phyloP scores from a whole-genome alignment of 73 alveolate species.

The Paramecium bursaria region DNA sequence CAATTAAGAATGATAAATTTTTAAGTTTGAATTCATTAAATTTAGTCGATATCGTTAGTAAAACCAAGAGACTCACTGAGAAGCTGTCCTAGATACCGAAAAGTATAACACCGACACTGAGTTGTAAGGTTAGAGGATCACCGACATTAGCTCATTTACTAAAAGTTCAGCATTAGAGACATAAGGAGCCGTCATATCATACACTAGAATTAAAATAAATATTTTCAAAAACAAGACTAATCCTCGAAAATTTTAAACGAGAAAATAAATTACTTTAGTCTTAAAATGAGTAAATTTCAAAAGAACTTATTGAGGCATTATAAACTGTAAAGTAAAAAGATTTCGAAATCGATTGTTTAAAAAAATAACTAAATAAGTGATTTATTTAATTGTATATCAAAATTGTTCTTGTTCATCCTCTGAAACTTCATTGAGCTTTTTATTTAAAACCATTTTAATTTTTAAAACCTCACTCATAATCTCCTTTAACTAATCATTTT shows the following conservation, averaged over 20 bases:
- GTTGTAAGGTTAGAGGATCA: not conserved
- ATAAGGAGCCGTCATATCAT: conserved; percentile 2
- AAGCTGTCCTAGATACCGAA: not conserved
- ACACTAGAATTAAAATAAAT: conserved; percentile 14
- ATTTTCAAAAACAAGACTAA: conserved; percentile 6
- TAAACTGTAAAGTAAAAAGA: too few relatives aligned
- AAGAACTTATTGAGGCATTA: too few relatives aligned
- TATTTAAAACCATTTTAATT: too few relatives aligned
- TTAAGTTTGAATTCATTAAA: not conserved
- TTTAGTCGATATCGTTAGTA: conserved; percentile 33
- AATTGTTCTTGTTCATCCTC: too few relatives aligned
- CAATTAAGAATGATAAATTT: not conserved
- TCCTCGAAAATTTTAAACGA: conserved; percentile 17
- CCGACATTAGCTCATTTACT: not conserved
- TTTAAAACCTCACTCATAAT: too few relatives aligned
- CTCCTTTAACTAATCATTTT: too few relatives aligned
- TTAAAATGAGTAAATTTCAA: too few relatives aligned
- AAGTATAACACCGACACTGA: too few relatives aligned
- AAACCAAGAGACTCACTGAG: conserved; percentile 42
- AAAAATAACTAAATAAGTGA: too few relatives aligned
- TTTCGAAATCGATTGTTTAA: too few relatives aligned
- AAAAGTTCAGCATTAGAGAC: conserved; percentile 5
- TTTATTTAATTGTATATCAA: too few relatives aligned
- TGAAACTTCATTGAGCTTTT: too few relatives aligned
- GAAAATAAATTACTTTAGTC: conserved; percentile 29